Conservation (phyloP, 2,329 filamentous ascomycete species). For the Mycosphaerella sp. region DNA sequence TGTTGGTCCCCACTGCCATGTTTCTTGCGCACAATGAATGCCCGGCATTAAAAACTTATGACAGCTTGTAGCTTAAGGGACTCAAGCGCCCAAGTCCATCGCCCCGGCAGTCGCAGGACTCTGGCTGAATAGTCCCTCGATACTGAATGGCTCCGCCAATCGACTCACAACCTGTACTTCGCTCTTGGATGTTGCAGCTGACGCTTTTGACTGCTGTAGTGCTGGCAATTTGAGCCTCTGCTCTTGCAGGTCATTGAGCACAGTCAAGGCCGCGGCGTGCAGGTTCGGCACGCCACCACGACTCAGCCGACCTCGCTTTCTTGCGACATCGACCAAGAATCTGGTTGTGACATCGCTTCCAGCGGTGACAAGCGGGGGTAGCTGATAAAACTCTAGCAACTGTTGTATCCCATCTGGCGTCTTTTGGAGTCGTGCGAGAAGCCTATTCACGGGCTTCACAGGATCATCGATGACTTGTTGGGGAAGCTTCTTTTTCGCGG, state of each 20-base stretch:
- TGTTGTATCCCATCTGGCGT: slow-evolving; percentile 69
- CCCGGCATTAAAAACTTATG: too few species aligned
- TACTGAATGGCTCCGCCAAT: slow-evolving; percentile 91
- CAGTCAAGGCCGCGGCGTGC: slow-evolving; percentile 77
- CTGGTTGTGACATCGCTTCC: slow-evolving; percentile 76
- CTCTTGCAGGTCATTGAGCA: slow-evolving; percentile 95
- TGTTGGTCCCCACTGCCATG: neutral
- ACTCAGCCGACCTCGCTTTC: slow-evolving; percentile 83
- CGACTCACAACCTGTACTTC: slow-evolving; percentile 80
- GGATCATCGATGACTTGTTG: slow-evolving; percentile 93
- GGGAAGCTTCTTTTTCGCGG: slow-evolving; percentile 65
- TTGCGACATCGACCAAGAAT: slow-evolving; percentile 89
- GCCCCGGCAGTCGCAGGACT: slow-evolving; percentile 26
- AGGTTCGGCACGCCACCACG: slow-evolving; percentile 88
- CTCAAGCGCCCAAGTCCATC: slow-evolving; percentile 22
- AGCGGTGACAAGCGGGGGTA: slow-evolving; percentile 65
- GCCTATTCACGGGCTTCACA: slow-evolving; percentile 73
- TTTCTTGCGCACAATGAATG: neutral
- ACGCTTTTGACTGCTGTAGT: slow-evolving; percentile 33
- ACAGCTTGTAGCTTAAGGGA: too few species aligned
- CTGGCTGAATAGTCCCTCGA: slow-evolving; percentile 82
- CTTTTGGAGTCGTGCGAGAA: slow-evolving; percentile 72
- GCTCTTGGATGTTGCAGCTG: slow-evolving; percentile 48
- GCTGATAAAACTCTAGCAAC: slow-evolving; percentile 74
- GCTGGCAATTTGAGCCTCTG: slow-evolving; percentile 60